Conservation (phyloP, 768 basidiomycete species). For the Clitopilus passeckerianus region DNA sequence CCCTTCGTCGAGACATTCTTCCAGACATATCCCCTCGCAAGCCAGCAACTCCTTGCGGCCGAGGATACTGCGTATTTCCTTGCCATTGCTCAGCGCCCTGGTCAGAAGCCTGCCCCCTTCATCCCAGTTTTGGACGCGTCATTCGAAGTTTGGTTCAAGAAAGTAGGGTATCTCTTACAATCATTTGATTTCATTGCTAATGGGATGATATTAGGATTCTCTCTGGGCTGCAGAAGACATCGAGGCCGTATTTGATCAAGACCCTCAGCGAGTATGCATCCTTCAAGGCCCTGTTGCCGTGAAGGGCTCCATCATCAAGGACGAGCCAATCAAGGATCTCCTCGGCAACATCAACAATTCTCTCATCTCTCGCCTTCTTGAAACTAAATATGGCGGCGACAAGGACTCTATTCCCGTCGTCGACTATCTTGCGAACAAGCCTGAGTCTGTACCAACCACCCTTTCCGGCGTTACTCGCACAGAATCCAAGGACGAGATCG, state of each 20-base stretch:
- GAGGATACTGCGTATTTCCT: constrained; percentile 97
- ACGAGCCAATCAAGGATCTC: constrained; percentile 91
- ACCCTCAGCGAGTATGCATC: constrained; percentile 96
- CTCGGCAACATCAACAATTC: constrained; percentile 80
- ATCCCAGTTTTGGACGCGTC: constrained; percentile 90
- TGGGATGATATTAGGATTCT: constrained; percentile 60
- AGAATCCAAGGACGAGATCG: constrained; percentile 37
- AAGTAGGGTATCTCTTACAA: constrained; percentile 44
- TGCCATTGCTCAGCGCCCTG: constrained; percentile 90
- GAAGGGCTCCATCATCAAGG: constrained; percentile 81
- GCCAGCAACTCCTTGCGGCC: constrained; percentile 80
- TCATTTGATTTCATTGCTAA: neutral
- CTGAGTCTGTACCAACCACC: constrained; percentile 25
- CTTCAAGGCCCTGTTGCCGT: constrained; percentile 95
- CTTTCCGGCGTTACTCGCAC: constrained; percentile 37
- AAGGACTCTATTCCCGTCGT: constrained; percentile 66
- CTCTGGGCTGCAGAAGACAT: constrained; percentile 98
- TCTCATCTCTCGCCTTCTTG: constrained; percentile 76
- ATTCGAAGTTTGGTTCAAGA: constrained; percentile 99
- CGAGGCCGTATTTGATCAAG: constrained; percentile 98
- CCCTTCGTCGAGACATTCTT: constrained; percentile 82
- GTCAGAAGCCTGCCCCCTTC: constrained; percentile 98
- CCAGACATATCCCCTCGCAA: constrained; percentile 75
- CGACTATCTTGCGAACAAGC: constrained; percentile 70
- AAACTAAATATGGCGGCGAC: constrained; percentile 76